Conservation (phyloP, 2,329 filamentous ascomycete genomes). For the Calonectria hawksworthii region DNA sequence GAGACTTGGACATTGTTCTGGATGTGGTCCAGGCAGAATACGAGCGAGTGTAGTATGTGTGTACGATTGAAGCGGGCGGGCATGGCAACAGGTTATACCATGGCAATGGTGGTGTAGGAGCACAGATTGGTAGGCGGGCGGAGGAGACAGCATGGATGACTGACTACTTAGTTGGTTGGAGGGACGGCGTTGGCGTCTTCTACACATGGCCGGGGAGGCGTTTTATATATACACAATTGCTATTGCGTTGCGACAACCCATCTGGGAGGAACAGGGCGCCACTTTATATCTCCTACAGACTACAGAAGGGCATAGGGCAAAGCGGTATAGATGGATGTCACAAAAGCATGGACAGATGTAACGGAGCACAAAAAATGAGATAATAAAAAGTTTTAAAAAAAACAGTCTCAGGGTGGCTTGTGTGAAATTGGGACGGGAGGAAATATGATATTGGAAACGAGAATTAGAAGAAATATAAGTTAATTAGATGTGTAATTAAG, state of each 20-base stretch:
- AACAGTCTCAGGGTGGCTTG: not conserved
- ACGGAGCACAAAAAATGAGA: slow-evolving; percentile 46
- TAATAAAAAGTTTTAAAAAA: slow-evolving; percentile 43
- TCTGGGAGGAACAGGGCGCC: slow-evolving; percentile 37
- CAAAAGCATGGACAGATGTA: slow-evolving; percentile 47
- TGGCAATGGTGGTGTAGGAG: slow-evolving; percentile 32
- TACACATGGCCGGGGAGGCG: slow-evolving; percentile 45
- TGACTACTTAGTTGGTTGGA: slow-evolving; percentile 37
- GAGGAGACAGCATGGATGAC: slow-evolving; percentile 33
- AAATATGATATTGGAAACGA: not conserved
- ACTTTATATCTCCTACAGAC: slow-evolving; percentile 42
- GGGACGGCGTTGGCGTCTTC: slow-evolving; percentile 47
- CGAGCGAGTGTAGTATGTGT: slow-evolving; percentile 39
- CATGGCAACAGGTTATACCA: slow-evolving; percentile 38
- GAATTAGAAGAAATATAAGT: not conserved
- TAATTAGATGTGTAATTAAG: not conserved
- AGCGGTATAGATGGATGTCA: slow-evolving; percentile 46
- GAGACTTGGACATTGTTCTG: slow-evolving; percentile 45
- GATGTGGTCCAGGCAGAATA: slow-evolving; percentile 38
- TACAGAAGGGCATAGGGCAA: slow-evolving; percentile 41
- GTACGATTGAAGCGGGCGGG: slow-evolving; percentile 40
- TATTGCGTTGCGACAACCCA: slow-evolving; percentile 43
- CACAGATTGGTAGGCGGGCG: slow-evolving; percentile 40
- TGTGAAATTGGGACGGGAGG: not conserved
- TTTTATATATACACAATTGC: slow-evolving; percentile 47